Conservation (phyloP, 2,329 filamentous ascomycete species). For the Venturia carpophila region DNA sequence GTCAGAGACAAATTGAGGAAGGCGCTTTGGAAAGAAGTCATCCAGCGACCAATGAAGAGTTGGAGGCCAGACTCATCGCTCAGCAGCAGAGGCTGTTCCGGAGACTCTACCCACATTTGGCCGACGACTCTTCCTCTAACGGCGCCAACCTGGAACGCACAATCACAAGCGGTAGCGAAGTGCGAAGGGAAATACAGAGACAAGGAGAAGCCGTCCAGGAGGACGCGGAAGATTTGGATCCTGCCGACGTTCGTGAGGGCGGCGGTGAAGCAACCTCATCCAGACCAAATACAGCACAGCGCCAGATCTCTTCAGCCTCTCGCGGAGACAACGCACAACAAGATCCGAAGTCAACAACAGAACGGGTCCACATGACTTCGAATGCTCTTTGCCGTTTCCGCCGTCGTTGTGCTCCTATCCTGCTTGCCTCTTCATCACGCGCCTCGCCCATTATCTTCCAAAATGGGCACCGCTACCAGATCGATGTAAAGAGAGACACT, state of each 20-base stretch:
- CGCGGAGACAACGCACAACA: not conserved
- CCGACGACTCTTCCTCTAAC: not conserved
- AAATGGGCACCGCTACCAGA: constrained; percentile 36
- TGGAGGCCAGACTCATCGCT: constrained; percentile 35
- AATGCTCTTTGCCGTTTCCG: constrained; percentile 33
- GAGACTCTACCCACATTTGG: constrained; percentile 39
- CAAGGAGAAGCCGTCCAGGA: not conserved
- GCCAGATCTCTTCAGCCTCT: not conserved
- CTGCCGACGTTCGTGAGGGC: constrained; percentile 4
- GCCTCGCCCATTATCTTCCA: constrained; percentile 40
- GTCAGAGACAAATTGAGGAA: constrained; percentile 31
- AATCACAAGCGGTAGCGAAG: constrained; percentile 1
- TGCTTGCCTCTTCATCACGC: constrained; percentile 37
- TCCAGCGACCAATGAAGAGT: constrained; percentile 22
- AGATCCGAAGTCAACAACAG: constrained; percentile 15
- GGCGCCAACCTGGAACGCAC: not conserved
- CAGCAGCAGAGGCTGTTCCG: constrained; percentile 43
- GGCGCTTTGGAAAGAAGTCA: constrained; percentile 25
- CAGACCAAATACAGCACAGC: not conserved
- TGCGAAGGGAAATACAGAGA: not conserved
- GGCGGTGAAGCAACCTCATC: not conserved
- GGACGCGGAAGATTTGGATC: constrained; percentile 12
- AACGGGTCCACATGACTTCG: not conserved
- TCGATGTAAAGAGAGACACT: constrained; percentile 27
- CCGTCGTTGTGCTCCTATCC: constrained; percentile 39